Evolutionary conservation across 2,329 filamentous ascomycete genomes (phyloP).

Genomic region (Ustilaginoidea virens): DNA sequence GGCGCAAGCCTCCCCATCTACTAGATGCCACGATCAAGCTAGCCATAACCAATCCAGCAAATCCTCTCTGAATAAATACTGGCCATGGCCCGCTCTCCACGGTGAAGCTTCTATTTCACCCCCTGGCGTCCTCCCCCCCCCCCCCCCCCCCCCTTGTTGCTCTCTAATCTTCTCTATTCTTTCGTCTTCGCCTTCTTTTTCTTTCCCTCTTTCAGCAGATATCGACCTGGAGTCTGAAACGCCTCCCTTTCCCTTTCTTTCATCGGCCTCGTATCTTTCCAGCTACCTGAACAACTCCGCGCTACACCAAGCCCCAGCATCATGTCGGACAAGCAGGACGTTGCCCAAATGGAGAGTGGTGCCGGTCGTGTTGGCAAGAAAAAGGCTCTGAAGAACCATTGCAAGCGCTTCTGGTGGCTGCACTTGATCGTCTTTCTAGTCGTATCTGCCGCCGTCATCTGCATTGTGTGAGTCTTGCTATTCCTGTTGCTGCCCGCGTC

Average conservation of each 20-base stretch:
- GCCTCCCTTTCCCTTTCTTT: neutral
- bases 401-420: conserved; percentile 45
- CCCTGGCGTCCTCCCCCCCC: neutral
- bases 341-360: conserved; percentile 19
- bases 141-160: neutral
- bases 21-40: too few relatives aligned
- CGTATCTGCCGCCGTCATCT: conserved; percentile 37
- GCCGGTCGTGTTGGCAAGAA: conserved; percentile 17
- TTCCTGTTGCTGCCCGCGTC: too few relatives aligned
- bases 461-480: conserved; percentile 37
- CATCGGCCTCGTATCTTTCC: neutral
- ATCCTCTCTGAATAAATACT: too few relatives aligned
- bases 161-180: neutral
- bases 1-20: too few relatives aligned
- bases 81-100: too few relatives aligned
- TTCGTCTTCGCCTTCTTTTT: neutral
- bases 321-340: conserved; percentile 24
- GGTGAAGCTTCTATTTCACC: too few relatives aligned
- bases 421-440: conserved; percentile 35
- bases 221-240: conserved; percentile 1
- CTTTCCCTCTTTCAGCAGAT: neutral
- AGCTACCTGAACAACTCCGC: neutral
- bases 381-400: conserved; percentile 28
- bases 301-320: conserved; percentile 4
- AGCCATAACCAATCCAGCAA: too few relatives aligned